Base-by-base conservation (phyloP, 1,284 basidiomycete species). In the Trichosporon sp. region DNA sequence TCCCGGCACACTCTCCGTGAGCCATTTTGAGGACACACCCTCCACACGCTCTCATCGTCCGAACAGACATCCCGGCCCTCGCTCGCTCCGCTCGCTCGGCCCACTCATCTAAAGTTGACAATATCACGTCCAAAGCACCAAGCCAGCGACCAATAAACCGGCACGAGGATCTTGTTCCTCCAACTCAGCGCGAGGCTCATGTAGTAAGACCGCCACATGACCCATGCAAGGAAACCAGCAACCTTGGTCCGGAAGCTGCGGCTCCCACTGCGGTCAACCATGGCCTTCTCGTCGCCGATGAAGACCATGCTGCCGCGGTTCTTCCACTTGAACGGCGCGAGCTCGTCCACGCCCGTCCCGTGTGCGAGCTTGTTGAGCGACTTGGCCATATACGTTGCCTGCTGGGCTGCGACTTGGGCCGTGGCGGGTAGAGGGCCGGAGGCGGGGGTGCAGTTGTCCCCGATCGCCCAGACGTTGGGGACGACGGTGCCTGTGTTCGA, bases 331-430 rank as follows among this genome's bases (percentile, higher is more conserved):
- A 92, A 92, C 13, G 85, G 62, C 9, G 33, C 81, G 63, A 82
- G 78, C 0, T 75, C 64, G 4, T 59, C 59, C 6, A 81, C 72
- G 37, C 71, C 61, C 46, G 75, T 77, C 56, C 85, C 83, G 64
- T 81, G 83, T 4, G 83, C 85, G 56, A 88, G 76, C 64, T 79
- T 83, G 78, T 89, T 89, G 58, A 93, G 82, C 72, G 86, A 86
- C 71, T 86, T 87, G 57, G 83, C 83, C 44, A 91, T 77, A 74
- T 91, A 91, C 69, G 84, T 86, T 1, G 86, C 91, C 79, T 91
- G 88, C 76, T 92, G 90, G 67, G 86, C 86, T 2, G 91, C 91
- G 29, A 92, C 91, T 84, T 92, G 90, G 16, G 90, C 89, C 23
- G 90, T 91, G 1, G 93, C 91, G 7, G 93, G 92, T 4, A 94